Base-by-base conservation (phyloP, 352 stramenopile genomes). In the Phytophthora hybrid region DNA sequence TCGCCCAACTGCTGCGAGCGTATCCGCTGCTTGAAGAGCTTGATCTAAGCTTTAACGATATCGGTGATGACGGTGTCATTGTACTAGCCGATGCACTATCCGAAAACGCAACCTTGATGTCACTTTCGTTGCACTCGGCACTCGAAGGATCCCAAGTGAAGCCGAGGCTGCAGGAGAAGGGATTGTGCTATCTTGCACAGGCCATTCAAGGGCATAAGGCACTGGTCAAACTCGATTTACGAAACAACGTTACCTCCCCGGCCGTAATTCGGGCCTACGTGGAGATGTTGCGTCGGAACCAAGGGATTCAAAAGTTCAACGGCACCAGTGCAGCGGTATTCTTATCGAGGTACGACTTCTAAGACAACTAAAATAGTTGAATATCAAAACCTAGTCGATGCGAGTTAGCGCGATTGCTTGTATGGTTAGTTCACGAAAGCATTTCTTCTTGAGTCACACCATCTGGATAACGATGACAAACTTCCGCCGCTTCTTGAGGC, bases 41-140 rank as follows among this genome's bases (percentile, higher is more conserved):
- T 7, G 81, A 93, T 44, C n/a, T 94, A 23, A 92, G 87, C 64
- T 87, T 89, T 64, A 94, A 94, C 61, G 82, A 87, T 59, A 92
- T 94, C 64, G 82, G 84, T 1, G 82, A 94, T 63, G 46, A 57
- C 19, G 87, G 87, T 10, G 81, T 78, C 1, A 51, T 69, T 11
- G 77, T 59, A 2, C 47, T 94, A 1, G 83, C 79, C 1, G 74
- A 89, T 16, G 79, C 81, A 10, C 52, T 94, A 13, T 44, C 29
- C 3, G 44, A 65, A 6, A 94, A 94, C 51, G 59, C 63, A 0
- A 87, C 85, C 1, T 72, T 94, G 14, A 61, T 62, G n/a, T 74
- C 72, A 5, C 63, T 94, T 11, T 81, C 78, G 18, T 46, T 91
- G 37, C 84, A 86, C 39, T 88, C 83, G 4, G 85, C 69, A 23